A percentile compares a stretch with the other conserved stretches of the same genome.
These are phyloP conservation scores for Hamigera avellanea DNA, from an alignment of 495 filamentous ascomycete species.

Conservation along the genomic window DNA sequence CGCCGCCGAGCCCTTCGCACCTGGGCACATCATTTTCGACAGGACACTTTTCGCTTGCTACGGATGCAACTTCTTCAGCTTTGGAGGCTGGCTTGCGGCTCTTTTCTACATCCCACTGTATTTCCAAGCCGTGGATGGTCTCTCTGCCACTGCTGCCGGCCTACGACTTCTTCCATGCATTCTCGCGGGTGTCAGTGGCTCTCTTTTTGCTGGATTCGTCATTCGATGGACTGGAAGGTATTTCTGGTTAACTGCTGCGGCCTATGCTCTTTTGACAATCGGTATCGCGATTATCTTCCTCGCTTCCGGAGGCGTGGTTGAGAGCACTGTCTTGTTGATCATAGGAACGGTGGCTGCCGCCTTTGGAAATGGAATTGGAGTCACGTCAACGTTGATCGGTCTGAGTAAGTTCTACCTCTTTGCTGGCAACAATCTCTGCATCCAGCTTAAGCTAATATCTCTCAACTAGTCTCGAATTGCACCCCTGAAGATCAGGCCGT, in stretches of 20 bases:
- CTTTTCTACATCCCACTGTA: conserved; percentile 73
- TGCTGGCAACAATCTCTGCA: background rate
- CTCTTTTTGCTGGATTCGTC: conserved; percentile 53
- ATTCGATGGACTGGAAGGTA: conserved; percentile 72
- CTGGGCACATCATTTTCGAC: conserved; percentile 67
- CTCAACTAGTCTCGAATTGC: conserved; percentile 55
- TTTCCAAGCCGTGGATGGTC: conserved; percentile 62
- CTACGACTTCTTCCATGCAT: conserved; percentile 58
- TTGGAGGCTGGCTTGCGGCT: conserved; percentile 50
- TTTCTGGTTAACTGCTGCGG: conserved; percentile 58
- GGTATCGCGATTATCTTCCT: conserved; percentile 46
- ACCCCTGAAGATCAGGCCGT: conserved; percentile 59
- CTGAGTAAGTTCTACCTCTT: conserved; percentile 31
- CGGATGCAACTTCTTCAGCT: conserved; percentile 65
- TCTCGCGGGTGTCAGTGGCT: conserved; percentile 50
- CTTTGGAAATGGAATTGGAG: conserved; percentile 55
- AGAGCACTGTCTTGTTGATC: conserved; percentile 37
- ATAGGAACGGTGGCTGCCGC: conserved; percentile 42
- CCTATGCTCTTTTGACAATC: conserved; percentile 39
- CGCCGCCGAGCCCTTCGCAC: conserved; percentile 71
- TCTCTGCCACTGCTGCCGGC: conserved; percentile 55
- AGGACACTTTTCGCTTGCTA: conserved; percentile 56
- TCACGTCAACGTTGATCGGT: conserved; percentile 58
- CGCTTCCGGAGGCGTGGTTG: conserved; percentile 41
- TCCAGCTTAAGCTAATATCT: conserved; percentile 5